Percentiles rank a stretch among this genome's conserved stretches.
phyloP scores from a whole-genome alignment of 768 basidiomycete genomes.

The Cubamyces lactineus region DNA sequence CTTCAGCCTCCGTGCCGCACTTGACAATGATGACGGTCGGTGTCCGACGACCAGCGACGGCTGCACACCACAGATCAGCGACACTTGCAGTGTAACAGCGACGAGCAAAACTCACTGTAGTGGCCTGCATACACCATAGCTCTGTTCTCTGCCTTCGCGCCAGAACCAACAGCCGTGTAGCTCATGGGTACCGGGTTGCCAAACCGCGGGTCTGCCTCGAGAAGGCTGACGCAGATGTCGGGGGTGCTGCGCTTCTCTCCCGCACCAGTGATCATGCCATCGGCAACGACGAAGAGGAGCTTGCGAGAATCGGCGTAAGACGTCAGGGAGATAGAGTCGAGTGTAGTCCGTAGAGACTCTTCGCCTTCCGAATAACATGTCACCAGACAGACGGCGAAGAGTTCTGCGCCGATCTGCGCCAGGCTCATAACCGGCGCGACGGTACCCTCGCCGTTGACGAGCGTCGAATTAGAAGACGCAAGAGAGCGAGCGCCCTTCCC shows the following conservation, averaged over 20 bases:
- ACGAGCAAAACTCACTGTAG: conserved; percentile 69
- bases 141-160: conserved; percentile 87
- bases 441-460: conserved; percentile 43
- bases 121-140: conserved; percentile 99
- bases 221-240: conserved; percentile 89
- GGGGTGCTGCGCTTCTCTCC: conserved; percentile 97
- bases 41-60: conserved; percentile 85
- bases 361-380: conserved; percentile 99
- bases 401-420: conserved; percentile 90
- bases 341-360: conserved; percentile 86
- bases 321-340: conserved; percentile 91
- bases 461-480: conserved; percentile 59
- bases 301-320: conserved; percentile 93
- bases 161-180: conserved; percentile 89
- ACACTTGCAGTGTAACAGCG: not conserved
- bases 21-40: conserved; percentile 95
- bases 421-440: conserved; percentile 76
- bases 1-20: conserved; percentile 90
- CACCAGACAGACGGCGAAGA: conserved; percentile 94
- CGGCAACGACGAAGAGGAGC: conserved; percentile 90
- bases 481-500: conserved; percentile 53
- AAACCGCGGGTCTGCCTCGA: conserved; percentile 94
- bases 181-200: conserved; percentile 96
- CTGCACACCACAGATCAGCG: conserved; percentile 38
- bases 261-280: conserved; percentile 98